Percentiles rank a stretch among this genome's conserved stretches.
These are phyloP conservation scores for Candida neerlandica DNA, from an alignment of 1,139 yeast genomes.

Conservation along the genomic window DNA sequence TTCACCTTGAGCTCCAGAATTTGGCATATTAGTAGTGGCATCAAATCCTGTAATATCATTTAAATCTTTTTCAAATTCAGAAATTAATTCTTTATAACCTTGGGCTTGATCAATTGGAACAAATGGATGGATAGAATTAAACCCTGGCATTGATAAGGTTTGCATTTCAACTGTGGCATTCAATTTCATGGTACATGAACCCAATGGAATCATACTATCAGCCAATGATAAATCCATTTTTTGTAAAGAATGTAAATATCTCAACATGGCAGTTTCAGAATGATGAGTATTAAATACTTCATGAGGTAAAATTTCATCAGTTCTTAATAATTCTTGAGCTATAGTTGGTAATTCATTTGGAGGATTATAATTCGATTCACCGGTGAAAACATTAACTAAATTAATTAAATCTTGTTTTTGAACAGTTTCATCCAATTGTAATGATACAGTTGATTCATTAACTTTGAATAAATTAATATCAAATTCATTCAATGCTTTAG, in stretches of 20 bases:
- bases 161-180: slow-evolving; percentile 95
- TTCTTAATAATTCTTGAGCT: slow-evolving; percentile 58
- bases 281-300: slow-evolving; percentile 86
- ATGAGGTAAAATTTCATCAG: slow-evolving; percentile 65
- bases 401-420: slow-evolving; percentile 60
- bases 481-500: slow-evolving; percentile 58
- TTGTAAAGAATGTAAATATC: slow-evolving; percentile 86
- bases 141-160: slow-evolving; percentile 93
- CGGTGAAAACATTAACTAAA: slow-evolving; percentile 62
- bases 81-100: slow-evolving; percentile 77
- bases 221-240: slow-evolving; percentile 90
- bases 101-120: slow-evolving; percentile 84
- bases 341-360: slow-evolving; percentile 50
- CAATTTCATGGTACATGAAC: slow-evolving; percentile 97
- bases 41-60: slow-evolving; percentile 95
- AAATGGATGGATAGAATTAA: slow-evolving; percentile 86
- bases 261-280: slow-evolving; percentile 90
- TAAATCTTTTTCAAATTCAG: slow-evolving; percentile 79
- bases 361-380: slow-evolving; percentile 21
- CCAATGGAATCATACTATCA: slow-evolving; percentile 95
- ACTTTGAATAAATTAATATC: slow-evolving; percentile 79
- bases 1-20: slow-evolving; percentile 99
- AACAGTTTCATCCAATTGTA: slow-evolving; percentile 87
- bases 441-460: slow-evolving; percentile 60
- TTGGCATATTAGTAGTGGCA: slow-evolving; percentile 91